These are phyloP conservation scores for Podila clonocystis DNA, from an alignment of 192 early-diverging fungal genomes.

Conservation along the genomic window DNA sequence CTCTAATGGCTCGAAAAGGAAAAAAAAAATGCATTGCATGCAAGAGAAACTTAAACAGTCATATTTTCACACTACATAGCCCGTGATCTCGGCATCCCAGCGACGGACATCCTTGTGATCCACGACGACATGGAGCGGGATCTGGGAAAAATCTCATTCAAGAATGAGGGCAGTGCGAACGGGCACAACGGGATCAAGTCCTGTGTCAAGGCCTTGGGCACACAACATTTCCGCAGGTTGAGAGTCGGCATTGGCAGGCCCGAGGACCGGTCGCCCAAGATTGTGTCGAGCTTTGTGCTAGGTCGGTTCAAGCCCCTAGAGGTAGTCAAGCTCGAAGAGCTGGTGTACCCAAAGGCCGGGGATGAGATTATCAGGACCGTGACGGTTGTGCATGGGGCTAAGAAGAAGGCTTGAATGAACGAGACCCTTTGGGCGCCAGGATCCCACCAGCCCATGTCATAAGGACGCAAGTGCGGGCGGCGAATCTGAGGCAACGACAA, in stretches of 20 bases:
- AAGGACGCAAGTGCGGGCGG: too few species aligned
- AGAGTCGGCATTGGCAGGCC: constrained; percentile 80
- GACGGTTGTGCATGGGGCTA: not conserved
- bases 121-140: constrained; percentile 81
- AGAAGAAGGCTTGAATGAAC: not conserved
- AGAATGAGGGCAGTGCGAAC: constrained; percentile 69
- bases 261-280: constrained; percentile 36
- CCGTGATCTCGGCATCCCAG: constrained; percentile 54
- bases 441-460: too few species aligned
- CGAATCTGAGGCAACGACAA: too few species aligned
- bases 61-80: constrained; percentile 31
- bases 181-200: constrained; percentile 85
- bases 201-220: constrained; percentile 58
- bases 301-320: constrained; percentile 60
- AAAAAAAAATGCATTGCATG: not conserved
- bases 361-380: constrained; percentile 24
- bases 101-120: constrained; percentile 63
- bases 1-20: not conserved
- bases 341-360: constrained; percentile 51
- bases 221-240: constrained; percentile 64
- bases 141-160: constrained; percentile 69
- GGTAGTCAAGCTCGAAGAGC: constrained; percentile 53
- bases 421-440: not conserved
- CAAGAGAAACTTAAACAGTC: not conserved
- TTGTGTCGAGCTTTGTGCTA: constrained; percentile 70